Evolutionary conservation across 2,329 filamentous ascomycete genomes (phyloP), one percentile per base, ranked within the genome.

Genomic region (Claviceps spartinae): DNA sequence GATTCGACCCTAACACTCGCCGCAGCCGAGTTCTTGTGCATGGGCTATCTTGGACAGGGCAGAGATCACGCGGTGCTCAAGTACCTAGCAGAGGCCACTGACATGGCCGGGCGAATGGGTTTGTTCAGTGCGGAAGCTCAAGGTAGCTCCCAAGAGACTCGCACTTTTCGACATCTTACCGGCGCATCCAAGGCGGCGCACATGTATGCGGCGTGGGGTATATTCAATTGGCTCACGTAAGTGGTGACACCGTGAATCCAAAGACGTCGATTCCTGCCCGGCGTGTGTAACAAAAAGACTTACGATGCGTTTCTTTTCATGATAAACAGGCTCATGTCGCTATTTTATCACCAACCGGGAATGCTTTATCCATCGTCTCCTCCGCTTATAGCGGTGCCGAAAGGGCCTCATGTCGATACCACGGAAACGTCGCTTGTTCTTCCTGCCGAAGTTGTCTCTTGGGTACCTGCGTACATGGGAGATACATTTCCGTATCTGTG

Each of bases 161-260:
- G 20, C 6, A n/a, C 20, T 0, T 37, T 54, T 6, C 40, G 55
- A 7, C 48, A 54, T 2, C 52, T 57, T 18, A 51, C 59, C 9
- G 50, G 55, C 11, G 59, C 62, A 0, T 50, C 47, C 8, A 48
- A 47, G 22, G 24, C 40, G n/a, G 48, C 55, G 2, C 44, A 50
- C 4, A 53, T 52, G 49, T 58, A 56, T 37, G 55, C 59, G 3
- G 57, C 58, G 7, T 61, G 59, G 58, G 59, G 58, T 1, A 43
- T 55, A 2, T 67, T 67, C 41, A 67, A 67, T 51, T 67, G 64
- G 64, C 62, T 60, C 42, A 59, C 63, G 67, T 68, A 9, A 45
- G 4, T 36, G 20, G 20, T 20, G 20, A 20, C 20, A 20, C 20
- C 20, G 20, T 20, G 20, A 20, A 20, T 20, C 20, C 20, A 6